Base-by-base conservation (phyloP, 495 filamentous ascomycete genomes). In the Aspergillus affinis region DNA sequence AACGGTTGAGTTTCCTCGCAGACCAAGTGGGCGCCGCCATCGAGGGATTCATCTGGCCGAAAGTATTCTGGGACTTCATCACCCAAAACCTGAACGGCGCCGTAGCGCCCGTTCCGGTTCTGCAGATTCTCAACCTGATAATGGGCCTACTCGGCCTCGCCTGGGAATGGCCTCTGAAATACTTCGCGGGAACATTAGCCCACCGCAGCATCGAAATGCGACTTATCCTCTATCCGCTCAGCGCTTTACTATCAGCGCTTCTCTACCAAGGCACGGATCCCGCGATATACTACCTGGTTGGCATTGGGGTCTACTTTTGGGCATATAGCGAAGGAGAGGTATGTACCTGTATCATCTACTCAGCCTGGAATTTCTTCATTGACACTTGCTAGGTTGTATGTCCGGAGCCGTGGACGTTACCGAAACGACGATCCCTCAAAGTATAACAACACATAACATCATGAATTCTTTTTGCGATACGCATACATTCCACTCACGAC, bases 321-420 rank as follows among this genome's bases (percentile, higher is more conserved):
- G 95, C 90, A 0, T 98, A 93, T 66, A 92, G 86, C 62, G 94
- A 98, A 77, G 95, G 95, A 72, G 95, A 99, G 88, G 92, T 97
- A 72, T 65, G 88, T 74, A 55, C 0, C 48, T 10, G 8, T 17
- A 27, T 29, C 26, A 30, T 52, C n/a, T n/a, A n/a, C n/a, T 13
- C 50, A 18, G 23, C 15, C 13, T 30, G 50, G 10, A 27, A 6
- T 55, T 49, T 17, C 32, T 26, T 15, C 8, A 75, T 52, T 27
- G 19, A 55, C 36, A 51, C 10, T 19, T 2, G 54, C 12, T 52
- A 83, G 81, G 64, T 82, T 45, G 82, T 87, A 0, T 85, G 83
- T 71, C 72, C 81, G 3, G 73, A 78, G 57, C 84, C 84, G n/a
- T 87, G 84, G 84, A 82, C 74, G 15, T 65, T 83, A 58, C 81